phyloP scores from a whole-genome alignment of 163 green algal species.

The Coccomyxa subellipsoidea region DNA sequence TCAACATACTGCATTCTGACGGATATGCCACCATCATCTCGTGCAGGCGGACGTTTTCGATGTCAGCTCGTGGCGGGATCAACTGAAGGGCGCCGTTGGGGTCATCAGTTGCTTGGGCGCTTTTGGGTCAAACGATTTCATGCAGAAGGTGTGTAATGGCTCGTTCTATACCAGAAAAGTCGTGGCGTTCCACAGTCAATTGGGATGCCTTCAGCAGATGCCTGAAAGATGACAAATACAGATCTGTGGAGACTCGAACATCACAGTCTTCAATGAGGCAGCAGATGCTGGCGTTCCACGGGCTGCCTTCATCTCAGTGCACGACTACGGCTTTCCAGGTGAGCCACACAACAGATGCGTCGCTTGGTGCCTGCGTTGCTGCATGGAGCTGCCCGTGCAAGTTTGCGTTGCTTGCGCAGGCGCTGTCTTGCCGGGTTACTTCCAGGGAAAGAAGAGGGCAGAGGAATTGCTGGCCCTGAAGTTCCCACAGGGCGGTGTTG shows the following conservation, averaged over 20 bases:
- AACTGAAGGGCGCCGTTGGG: constrained; percentile 42
- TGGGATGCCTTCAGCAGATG: too few species aligned
- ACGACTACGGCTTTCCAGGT: constrained; percentile 66
- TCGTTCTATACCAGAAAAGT: not conserved
- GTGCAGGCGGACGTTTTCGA: constrained; percentile 51
- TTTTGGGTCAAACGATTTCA: constrained; percentile 79
- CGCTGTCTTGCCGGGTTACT: constrained; percentile 75
- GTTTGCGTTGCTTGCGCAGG: constrained; percentile 32
- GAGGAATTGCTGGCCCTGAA: constrained; percentile 60
- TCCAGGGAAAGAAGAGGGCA: constrained; percentile 77
- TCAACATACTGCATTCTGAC: too few species aligned
- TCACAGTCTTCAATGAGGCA: constrained; percentile 65
- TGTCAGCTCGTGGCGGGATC: constrained; percentile 26
- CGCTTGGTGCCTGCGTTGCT: too few species aligned
- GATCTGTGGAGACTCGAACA: constrained; percentile 76
- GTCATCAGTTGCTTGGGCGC: constrained; percentile 70
- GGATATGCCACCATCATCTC: too few species aligned
- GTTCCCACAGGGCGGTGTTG: constrained; percentile 58
- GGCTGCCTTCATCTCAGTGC: constrained; percentile 86
- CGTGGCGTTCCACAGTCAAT: too few species aligned
- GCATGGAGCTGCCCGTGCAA: too few species aligned
- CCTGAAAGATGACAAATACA: too few species aligned
- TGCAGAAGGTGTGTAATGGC: constrained; percentile 52
- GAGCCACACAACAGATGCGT: not conserved
- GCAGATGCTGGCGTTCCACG: constrained; percentile 62